phyloP scores from a whole-genome alignment of 257 asterid genomes.

The Fraxinus excelsior region DNA sequence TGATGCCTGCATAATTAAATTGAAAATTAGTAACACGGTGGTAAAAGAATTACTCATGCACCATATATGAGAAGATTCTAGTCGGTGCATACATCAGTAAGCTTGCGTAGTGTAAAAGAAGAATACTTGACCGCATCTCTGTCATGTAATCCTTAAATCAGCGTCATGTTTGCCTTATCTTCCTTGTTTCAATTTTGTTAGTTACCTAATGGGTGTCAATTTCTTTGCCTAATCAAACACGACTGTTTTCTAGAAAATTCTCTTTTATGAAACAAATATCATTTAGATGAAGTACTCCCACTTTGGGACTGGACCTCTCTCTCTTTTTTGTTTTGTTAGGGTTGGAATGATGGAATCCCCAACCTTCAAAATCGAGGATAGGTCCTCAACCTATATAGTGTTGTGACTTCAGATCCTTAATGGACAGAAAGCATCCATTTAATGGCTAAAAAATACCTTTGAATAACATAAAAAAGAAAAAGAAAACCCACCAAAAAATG shows the following conservation, averaged over 20 bases:
- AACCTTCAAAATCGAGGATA: no score
- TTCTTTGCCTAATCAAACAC: not conserved
- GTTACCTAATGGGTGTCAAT: not conserved
- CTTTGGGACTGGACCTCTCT: not conserved
- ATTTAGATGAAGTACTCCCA: not conserved
- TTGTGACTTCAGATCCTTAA: no score
- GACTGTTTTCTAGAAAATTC: not conserved
- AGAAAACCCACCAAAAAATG: no score
- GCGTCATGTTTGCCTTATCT: not conserved
- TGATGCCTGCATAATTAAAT: conserved; percentile 72
- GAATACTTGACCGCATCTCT: not conserved
- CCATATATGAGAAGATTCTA: not conserved
- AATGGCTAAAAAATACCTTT: no score
- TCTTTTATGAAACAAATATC: not conserved
- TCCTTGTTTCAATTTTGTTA: not conserved
- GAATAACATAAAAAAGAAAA: no score
- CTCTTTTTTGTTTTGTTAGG: no score
- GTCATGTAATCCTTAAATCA: not conserved
- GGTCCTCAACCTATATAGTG: no score
- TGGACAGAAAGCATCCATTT: no score
- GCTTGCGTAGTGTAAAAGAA: not conserved
- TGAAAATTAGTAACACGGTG: conserved; percentile 16
- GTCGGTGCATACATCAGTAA: not conserved
- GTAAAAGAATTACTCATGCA: not conserved
- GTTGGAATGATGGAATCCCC: no score